Evolutionary conservation across 768 basidiomycete genomes (phyloP), one percentile per base, ranked within the genome.

Genomic region (Collybia nuda): DNA sequence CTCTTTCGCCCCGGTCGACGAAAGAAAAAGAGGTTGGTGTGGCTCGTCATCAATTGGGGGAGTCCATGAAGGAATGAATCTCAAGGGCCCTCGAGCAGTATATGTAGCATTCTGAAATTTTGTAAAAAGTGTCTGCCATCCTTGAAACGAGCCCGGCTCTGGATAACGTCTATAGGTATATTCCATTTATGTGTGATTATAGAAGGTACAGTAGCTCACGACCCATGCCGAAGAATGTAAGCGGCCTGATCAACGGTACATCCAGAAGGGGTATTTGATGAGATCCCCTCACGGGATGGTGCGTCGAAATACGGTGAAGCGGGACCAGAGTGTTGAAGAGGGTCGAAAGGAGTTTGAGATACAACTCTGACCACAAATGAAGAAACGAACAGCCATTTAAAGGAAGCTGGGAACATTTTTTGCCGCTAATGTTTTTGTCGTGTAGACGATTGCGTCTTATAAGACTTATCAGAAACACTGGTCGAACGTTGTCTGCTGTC

Each of bases 301-400:
- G 74, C 73, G 40, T 70, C 65, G 46, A 76, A 77, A 53, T 74
- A 77, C 1, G 74, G 74, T 1, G 71, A 71, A 0, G 72, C 69
- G 2, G 68, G 61, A 0, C 74, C 75, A n/a, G 71, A 72, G 56
- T 77, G 74, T 1, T 73, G 65, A 8, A 74, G 55, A 2, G 74
- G 71, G 46, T 76, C 54, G 56, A 73, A 75, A n/a, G 22, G 8
- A 40, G 40, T 3, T 32, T 32, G 32, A 32, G 32, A 14, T 11
- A 11, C 14, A 14, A 11, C 32, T 6, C 14, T 11, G 32, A 32
- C 32, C 9, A 32, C 32, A 32, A 32, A 11, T 32, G 12, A 14
- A 32, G 32, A 32, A 32, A 32, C 2, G 3, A 32, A 14, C 6
- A 32, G 32, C 2, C 3, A 26, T 4, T 7, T 26, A 26, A 7